A percentile compares a stretch with the other conserved stretches of the same genome.
These are phyloP conservation scores for Polychaeton citri DNA, from an alignment of 2,329 filamentous ascomycete genomes.

Conservation along the genomic window DNA sequence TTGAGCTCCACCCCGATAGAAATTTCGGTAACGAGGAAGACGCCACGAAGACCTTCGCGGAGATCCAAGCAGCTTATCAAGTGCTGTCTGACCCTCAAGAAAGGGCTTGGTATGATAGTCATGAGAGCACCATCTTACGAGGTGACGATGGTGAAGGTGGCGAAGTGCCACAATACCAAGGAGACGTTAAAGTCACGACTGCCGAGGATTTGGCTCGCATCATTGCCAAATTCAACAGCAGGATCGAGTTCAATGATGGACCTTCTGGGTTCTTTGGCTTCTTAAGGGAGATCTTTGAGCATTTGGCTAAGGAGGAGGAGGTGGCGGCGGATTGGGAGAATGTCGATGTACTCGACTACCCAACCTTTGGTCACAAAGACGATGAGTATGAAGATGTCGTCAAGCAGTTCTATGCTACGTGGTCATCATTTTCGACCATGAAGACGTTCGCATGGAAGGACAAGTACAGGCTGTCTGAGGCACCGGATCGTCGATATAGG, in stretches of 20 bases:
- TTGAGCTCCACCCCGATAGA: constrained; percentile 89
- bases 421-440: constrained; percentile 68
- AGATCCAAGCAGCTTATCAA: constrained; percentile 86
- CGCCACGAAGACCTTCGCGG: constrained; percentile 75
- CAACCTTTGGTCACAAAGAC: constrained; percentile 65
- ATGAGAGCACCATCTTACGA: constrained; percentile 70
- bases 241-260: constrained; percentile 66
- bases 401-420: constrained; percentile 66
- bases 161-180: constrained; percentile 42
- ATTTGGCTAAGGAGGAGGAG: constrained; percentile 67
- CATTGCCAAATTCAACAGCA: constrained; percentile 67
- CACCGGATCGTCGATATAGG: constrained; percentile 70
- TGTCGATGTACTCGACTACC: constrained; percentile 52
- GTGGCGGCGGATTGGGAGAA: constrained; percentile 58
- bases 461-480: constrained; percentile 67
- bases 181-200: constrained; percentile 64
- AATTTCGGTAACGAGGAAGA: constrained; percentile 77
- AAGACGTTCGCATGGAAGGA: constrained; percentile 90
- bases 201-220: constrained; percentile 65
- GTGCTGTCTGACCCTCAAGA: constrained; percentile 94
- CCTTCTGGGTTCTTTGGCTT: constrained; percentile 76
- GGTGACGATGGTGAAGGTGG: constrained; percentile 42
- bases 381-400: constrained; percentile 67
- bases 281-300: constrained; percentile 62
- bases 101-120: constrained; percentile 93